Evolutionary conservation across 495 filamentous ascomycete genomes (phyloP), one percentile per base, ranked within the genome.

Genomic region (Trichoderma reesei): DNA sequence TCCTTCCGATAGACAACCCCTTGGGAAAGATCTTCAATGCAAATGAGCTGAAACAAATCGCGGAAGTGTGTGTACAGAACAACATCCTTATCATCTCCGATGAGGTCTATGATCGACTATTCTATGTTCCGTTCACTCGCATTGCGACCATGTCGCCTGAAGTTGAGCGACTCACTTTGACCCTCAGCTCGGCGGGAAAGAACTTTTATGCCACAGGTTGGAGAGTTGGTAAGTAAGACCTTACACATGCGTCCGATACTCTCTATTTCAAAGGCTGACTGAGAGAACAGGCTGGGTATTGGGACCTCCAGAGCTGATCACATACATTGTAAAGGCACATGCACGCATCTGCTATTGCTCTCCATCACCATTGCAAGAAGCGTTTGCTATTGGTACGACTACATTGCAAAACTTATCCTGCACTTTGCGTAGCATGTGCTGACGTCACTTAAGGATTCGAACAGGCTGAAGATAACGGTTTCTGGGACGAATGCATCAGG

Each of bases 201-300:
- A 95, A 94, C 75, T 98, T 98, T 77, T 98, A 98, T 69, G 89
- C 88, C 59, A 98, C 94, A 0, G 94, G 94, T 44, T 98, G 94
- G 94, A 86, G 94, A 61, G 94, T 98, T 3, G 91, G 91, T 69
- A 48, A 36, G 91, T 69, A 48, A 36, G 72, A 67, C n/a, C 13
- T 48, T 48, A 18, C 44, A n/a, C 16, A 26, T 1, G 26, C 26
- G 26, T 26, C 1, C 26, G 16, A 26, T 48, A 20, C 16, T 14
- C 11, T 44, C n/a, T 48, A 7, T 5, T 31, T 36, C 8, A 8
- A 2, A 14, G 20, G 34, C n/a, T 48, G 18, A 48, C 44, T 48
- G n/a, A 18, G 44, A 2, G 41, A 18, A 60, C 59, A 74, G 81
- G 82, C 61, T 98, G 91, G 85, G 79, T 98, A 16, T 94, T 97